phyloP scores from a whole-genome alignment of 805 yeast species.

The Huiozyma sinensis region DNA sequence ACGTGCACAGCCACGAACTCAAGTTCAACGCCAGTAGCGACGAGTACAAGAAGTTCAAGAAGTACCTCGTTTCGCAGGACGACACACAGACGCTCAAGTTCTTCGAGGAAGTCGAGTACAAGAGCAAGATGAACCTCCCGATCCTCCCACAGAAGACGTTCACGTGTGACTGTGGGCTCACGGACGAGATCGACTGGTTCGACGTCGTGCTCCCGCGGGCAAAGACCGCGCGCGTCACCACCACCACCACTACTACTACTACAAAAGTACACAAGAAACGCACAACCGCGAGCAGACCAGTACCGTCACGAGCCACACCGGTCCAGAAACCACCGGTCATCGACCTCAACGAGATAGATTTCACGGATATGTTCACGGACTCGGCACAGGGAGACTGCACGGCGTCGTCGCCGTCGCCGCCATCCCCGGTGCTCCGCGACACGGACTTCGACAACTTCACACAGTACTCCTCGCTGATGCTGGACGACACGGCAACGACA shows the following conservation, averaged over 20 bases:
- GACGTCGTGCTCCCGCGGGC: conserved; percentile 22
- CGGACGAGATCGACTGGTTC: conserved; percentile 25
- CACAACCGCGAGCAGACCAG: not conserved
- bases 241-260: conserved; percentile 1
- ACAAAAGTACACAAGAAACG: conserved; percentile 1
- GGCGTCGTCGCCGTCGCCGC: not conserved
- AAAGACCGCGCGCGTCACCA: conserved; percentile 3
- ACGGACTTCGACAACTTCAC: not conserved
- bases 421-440: not conserved
- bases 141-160: conserved; percentile 20
- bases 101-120: conserved; percentile 27
- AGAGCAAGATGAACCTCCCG: conserved; percentile 22
- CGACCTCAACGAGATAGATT: conserved; percentile 24
- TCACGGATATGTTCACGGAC: conserved; percentile 23
- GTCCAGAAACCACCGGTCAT: no score
- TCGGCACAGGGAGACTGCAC: not conserved
- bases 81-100: conserved; percentile 24
- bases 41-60: conserved; percentile 26
- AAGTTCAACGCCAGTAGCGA: conserved; percentile 25
- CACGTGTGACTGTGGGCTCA: conserved; percentile 29
- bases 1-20: conserved; percentile 44
- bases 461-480: not conserved
- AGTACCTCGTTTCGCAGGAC: conserved; percentile 12
- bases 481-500: not conserved
- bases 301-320: no score